A percentile compares a stretch with the other conserved stretches of the same genome.
phyloP scores from a whole-genome alignment of 257 asterid species.

The Nicotiana knightiana region DNA sequence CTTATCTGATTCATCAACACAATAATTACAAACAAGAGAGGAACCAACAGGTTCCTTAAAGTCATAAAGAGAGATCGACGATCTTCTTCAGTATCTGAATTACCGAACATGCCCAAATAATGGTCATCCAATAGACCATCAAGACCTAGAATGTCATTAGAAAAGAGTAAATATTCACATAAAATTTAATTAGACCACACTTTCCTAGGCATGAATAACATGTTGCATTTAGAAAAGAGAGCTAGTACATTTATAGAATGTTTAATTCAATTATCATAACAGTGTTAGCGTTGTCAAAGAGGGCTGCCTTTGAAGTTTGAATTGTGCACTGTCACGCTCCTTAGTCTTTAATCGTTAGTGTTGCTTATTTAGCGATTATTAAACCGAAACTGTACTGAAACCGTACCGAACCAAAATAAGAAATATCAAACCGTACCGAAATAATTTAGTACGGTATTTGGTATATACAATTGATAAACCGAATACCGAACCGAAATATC shows the following conservation, averaged over 20 bases:
- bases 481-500: too few relatives aligned
- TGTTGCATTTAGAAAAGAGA: background rate
- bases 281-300: too few relatives aligned
- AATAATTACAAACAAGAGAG: slow-evolving; percentile 27
- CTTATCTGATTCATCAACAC: slow-evolving; percentile 19
- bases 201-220: background rate
- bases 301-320: too few relatives aligned
- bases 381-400: too few relatives aligned
- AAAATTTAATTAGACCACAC: background rate
- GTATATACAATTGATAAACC: too few relatives aligned
- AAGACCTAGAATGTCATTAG: slow-evolving; percentile 19
- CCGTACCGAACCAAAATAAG: too few relatives aligned
- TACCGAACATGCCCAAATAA: slow-evolving; percentile 5
- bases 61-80: slow-evolving; percentile 9
- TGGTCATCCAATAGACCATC: slow-evolving; percentile 13
- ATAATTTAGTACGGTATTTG: too few relatives aligned
- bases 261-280: background rate
- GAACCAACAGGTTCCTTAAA: slow-evolving; percentile 32
- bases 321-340: too few relatives aligned
- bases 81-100: slow-evolving; percentile 16
- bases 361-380: too few relatives aligned
- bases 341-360: too few relatives aligned
- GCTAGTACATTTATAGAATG: background rate
- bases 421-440: too few relatives aligned
- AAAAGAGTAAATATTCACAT: background rate